These are phyloP conservation scores for Boletus edulis DNA, from an alignment of 768 basidiomycete species.

Conservation along the genomic window DNA sequence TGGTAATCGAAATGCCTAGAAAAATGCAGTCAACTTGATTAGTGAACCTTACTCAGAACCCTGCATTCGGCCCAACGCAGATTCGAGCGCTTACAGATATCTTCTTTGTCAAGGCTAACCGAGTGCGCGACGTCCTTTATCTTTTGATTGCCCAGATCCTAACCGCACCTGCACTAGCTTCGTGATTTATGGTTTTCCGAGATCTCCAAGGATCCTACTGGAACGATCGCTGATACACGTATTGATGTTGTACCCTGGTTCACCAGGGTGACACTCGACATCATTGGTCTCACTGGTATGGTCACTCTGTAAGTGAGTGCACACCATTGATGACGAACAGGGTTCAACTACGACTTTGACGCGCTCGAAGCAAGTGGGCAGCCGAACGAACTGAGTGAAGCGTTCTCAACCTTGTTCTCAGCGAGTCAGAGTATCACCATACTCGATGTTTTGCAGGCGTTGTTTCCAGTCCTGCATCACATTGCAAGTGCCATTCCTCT, in stretches of 20 bases:
- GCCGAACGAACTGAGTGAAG: slow-evolving; percentile 33
- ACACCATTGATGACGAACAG: slow-evolving; percentile 15
- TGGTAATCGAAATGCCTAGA: slow-evolving; percentile 19
- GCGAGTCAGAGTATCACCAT: slow-evolving; percentile 8
- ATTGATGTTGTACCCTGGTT: slow-evolving; percentile 36
- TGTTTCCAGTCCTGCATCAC: slow-evolving; percentile 37
- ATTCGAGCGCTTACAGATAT: slow-evolving; percentile 55
- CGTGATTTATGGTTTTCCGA: slow-evolving; percentile 46
- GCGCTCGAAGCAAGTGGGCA: slow-evolving; percentile 24
- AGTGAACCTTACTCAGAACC: slow-evolving; percentile 41
- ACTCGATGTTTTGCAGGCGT: slow-evolving; percentile 32
- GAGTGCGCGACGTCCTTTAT: neutral
- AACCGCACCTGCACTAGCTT: slow-evolving; percentile 26
- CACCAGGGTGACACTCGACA: slow-evolving; percentile 37
- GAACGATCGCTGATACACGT: slow-evolving; percentile 9
- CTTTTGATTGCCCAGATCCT: neutral
- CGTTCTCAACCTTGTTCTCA: slow-evolving; percentile 33
- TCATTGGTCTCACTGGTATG: slow-evolving; percentile 42
- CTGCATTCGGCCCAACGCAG: slow-evolving; percentile 61
- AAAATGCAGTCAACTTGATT: neutral
- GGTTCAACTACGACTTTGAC: slow-evolving; percentile 39
- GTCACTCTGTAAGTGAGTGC: neutral
- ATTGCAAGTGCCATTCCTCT: slow-evolving; percentile 32
- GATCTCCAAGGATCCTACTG: slow-evolving; percentile 26
- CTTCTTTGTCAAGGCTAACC: slow-evolving; percentile 51